Conservation (phyloP, 176 grass and related monocot genomes). For the Metroxylon sagu region DNA sequence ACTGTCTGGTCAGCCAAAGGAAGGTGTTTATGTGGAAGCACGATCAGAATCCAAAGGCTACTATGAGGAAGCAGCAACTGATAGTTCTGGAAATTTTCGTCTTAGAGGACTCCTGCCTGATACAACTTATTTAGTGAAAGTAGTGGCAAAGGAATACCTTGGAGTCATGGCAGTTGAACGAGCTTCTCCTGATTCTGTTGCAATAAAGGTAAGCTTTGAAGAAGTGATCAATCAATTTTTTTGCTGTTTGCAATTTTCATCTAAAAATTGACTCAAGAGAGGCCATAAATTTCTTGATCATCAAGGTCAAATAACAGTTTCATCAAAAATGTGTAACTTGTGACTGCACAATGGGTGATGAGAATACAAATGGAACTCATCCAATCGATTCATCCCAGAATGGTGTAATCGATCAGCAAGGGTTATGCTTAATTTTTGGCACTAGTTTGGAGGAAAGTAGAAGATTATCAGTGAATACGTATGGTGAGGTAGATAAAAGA, state of each 20-base stretch:
- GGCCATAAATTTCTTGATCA: too few relatives aligned
- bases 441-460: too few relatives aligned
- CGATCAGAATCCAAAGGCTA: conserved; percentile 80
- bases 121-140: conserved; percentile 73
- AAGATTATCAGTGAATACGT: too few relatives aligned
- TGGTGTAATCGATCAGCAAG: too few relatives aligned
- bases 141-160: conserved; percentile 56
- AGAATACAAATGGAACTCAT: too few relatives aligned
- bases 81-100: conserved; percentile 69
- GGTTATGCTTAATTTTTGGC: too few relatives aligned
- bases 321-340: too few relatives aligned
- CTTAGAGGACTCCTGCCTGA: conserved; percentile 87
- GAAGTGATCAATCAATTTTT: background rate
- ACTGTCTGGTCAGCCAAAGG: conserved; percentile 81
- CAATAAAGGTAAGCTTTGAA: conserved; percentile 45
- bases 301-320: too few relatives aligned
- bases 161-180: conserved; percentile 58
- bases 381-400: too few relatives aligned
- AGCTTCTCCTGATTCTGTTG: conserved; percentile 60
- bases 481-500: too few relatives aligned
- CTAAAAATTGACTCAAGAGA: too few relatives aligned
- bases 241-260: conserved; percentile 8
- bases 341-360: too few relatives aligned
- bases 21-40: conserved; percentile 82
- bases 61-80: conserved; percentile 93